Conservation (phyloP, 257 asterid genomes). For the Gentiana straminea region DNA sequence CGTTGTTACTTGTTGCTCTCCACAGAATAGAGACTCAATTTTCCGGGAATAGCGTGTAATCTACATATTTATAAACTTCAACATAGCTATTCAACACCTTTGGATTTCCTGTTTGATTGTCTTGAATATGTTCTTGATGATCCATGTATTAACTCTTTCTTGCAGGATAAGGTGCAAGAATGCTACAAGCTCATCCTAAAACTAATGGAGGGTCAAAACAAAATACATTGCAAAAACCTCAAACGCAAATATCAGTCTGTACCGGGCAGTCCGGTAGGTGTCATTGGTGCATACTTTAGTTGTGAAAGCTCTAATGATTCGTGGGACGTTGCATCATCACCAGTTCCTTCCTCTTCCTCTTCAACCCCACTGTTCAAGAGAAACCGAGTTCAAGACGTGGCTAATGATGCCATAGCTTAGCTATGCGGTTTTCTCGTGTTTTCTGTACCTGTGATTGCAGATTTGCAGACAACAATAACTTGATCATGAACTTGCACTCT, state of each 20-base stretch:
- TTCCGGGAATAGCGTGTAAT: background rate
- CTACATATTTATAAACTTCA: too few relatives aligned
- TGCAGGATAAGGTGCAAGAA: constrained; percentile 26
- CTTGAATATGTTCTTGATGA: background rate
- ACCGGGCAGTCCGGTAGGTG: constrained; percentile 38
- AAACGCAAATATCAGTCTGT: constrained; percentile 27
- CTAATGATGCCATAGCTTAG: constrained; percentile 31
- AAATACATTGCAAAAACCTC: constrained; percentile 10
- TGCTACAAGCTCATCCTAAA: constrained; percentile 25
- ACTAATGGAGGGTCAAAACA: constrained; percentile 12
- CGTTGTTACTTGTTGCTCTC: background rate
- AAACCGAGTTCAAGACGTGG: constrained; percentile 32
- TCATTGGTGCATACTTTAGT: constrained; percentile 34
- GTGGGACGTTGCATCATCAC: constrained; percentile 21
- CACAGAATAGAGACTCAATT: background rate
- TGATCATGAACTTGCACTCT: constrained; percentile 19
- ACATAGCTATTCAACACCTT: background rate
- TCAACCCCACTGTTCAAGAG: constrained; percentile 29
- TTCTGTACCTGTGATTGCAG: constrained; percentile 15
- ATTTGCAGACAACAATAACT: constrained; percentile 14
- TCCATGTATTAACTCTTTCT: background rate
- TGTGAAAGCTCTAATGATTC: constrained; percentile 41
- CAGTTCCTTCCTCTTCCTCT: constrained; percentile 17
- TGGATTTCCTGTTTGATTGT: constrained; percentile 1
- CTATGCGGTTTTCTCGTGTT: constrained; percentile 11